Evolutionary conservation across 495 filamentous ascomycete genomes (phyloP).

Genomic region (Aspergillus sclerotiicarbonarius): DNA sequence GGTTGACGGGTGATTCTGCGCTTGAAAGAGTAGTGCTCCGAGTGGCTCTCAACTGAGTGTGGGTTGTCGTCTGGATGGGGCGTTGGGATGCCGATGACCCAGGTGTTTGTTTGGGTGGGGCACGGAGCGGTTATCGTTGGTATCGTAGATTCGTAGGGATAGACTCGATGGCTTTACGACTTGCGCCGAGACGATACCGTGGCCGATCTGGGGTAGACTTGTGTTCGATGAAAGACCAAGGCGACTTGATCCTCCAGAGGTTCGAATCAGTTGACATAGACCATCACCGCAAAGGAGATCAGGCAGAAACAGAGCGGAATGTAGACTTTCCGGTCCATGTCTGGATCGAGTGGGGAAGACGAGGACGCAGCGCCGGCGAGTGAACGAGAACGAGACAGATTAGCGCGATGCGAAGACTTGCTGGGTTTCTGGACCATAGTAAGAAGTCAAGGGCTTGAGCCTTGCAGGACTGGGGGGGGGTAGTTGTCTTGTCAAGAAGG

Average conservation of each 20-base stretch:
- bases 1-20: neutral
- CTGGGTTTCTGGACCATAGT: conserved; percentile 20
- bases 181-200: neutral
- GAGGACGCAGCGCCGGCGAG: conserved; percentile 15
- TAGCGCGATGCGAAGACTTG: conserved; percentile 15
- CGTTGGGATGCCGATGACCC: neutral
- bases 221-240: neutral
- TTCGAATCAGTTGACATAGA: conserved; percentile 31
- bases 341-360: conserved; percentile 17
- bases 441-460: neutral
- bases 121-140: neutral
- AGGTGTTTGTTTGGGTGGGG: neutral
- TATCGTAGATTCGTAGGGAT: neutral
- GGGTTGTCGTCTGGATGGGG: neutral
- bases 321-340: conserved; percentile 41
- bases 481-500: neutral
- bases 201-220: neutral
- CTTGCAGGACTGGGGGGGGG: neutral
- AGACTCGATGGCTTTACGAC: neutral
- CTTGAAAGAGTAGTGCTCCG: neutral
- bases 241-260: neutral
- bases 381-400: conserved; percentile 14
- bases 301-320: conserved; percentile 46
- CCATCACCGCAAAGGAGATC: conserved; percentile 44
- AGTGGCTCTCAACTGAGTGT: neutral